Evolutionary conservation across 2,329 filamentous ascomycete species (phyloP).

Genomic region (Rhytidhysteron rufulum): DNA sequence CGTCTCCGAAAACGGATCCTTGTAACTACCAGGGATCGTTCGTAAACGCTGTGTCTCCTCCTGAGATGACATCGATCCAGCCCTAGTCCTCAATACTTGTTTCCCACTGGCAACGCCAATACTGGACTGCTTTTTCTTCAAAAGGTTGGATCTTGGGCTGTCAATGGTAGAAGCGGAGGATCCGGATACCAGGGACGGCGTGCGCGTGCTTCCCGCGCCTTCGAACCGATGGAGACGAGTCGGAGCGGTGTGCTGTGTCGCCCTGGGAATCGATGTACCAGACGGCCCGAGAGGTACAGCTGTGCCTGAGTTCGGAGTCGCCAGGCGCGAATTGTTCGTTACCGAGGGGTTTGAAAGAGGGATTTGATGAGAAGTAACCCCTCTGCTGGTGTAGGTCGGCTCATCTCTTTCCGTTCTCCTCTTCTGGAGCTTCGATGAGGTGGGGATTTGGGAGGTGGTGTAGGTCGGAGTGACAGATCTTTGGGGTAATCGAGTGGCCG

Average conservation of each 20-base stretch:
- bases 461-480: conserved; percentile 31
- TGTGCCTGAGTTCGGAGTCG: conserved; percentile 18
- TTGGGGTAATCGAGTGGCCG: conserved; percentile 33
- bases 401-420: conserved; percentile 32
- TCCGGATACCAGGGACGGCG: conserved; percentile 47
- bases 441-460: conserved; percentile 22
- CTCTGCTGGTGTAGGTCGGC: conserved; percentile 14
- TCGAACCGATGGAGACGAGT: conserved; percentile 34
- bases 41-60: conserved; percentile 24
- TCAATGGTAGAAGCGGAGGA: conserved; percentile 46
- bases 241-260: conserved; percentile 19
- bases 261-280: conserved; percentile 17
- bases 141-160: conserved; percentile 41
- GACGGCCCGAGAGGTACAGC: conserved; percentile 16
- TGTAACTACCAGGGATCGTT: conserved; percentile 29
- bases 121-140: conserved; percentile 43
- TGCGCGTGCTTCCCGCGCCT: conserved; percentile 31
- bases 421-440: conserved; percentile 34
- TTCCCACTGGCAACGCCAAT: conserved; percentile 30
- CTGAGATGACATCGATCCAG: conserved; percentile 31
- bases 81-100: conserved; percentile 27
- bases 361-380: conserved; percentile 15
- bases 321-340: conserved; percentile 18
- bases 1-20: conserved; percentile 40
- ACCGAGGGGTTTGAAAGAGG: conserved; percentile 12